These are phyloP conservation scores for Periconia sp. DNA, from an alignment of 2,329 filamentous ascomycete species.

Conservation along the genomic window DNA sequence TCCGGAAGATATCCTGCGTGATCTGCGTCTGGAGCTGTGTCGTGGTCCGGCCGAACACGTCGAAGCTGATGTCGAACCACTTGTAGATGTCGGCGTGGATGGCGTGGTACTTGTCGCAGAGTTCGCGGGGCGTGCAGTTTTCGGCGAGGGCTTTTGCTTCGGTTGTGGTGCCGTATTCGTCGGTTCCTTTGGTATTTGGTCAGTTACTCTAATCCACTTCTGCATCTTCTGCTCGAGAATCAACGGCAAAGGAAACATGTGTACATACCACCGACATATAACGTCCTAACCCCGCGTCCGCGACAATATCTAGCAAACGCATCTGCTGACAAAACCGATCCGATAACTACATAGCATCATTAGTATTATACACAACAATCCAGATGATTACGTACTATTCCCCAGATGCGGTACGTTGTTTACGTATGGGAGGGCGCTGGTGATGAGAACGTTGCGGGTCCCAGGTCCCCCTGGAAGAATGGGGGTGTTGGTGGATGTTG, in stretches of 20 bases:
- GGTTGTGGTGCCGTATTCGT: conserved; percentile 67
- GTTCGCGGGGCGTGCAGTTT: conserved; percentile 71
- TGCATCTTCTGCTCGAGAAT: no score
- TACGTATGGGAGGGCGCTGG: conserved; percentile 65
- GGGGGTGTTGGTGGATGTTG: no score
- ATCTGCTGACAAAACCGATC: conserved; percentile 80
- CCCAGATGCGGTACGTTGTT: conserved; percentile 72
- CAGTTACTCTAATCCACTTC: conserved; percentile 59
- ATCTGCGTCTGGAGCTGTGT: conserved; percentile 83
- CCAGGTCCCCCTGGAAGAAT: no score
- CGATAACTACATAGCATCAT: conserved; percentile 56
- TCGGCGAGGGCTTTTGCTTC: conserved; percentile 88
- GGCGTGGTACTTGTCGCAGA: conserved; percentile 85
- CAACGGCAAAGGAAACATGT: no score
- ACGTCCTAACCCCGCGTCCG: conserved; percentile 70
- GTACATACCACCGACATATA: conserved; percentile 80
- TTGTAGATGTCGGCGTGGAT: conserved; percentile 85
- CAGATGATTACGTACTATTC: conserved; percentile 53
- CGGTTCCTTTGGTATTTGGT: conserved; percentile 1
- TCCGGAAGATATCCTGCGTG: conserved; percentile 79
- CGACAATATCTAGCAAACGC: conserved; percentile 73
- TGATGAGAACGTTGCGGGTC: conserved; percentile 6
- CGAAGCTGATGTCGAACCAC: conserved; percentile 89
- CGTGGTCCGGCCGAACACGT: conserved; percentile 86
- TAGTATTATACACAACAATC: neutral